Percentiles rank a stretch among this genome's conserved stretches.
phyloP scores from a whole-genome alignment of 169 alveolate species.

The Cryptosporidium ryanae region DNA sequence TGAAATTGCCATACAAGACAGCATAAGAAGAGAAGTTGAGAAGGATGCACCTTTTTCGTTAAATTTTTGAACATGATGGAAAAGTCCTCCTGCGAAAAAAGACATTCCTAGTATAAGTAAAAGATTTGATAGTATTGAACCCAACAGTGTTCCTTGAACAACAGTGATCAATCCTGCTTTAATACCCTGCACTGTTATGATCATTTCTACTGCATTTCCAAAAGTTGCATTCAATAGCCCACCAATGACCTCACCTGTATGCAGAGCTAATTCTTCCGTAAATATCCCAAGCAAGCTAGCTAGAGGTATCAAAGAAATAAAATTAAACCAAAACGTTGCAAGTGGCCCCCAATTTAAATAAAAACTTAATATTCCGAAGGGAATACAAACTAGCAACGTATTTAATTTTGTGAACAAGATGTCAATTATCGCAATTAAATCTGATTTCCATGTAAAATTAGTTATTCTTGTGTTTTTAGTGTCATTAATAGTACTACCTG shows the following conservation, averaged over 20 bases:
- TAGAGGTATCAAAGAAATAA: conserved; percentile 86
- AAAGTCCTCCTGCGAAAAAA: conserved; percentile 88
- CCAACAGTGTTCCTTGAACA: conserved; percentile 89
- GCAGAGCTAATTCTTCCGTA: conserved; percentile 88
- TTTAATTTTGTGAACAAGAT: conserved; percentile 76
- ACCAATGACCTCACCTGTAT: conserved; percentile 87
- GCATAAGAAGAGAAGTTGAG: conserved; percentile 83
- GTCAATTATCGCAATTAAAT: conserved; percentile 71
- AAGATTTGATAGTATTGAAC: conserved; percentile 86
- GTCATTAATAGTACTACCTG: conserved; percentile 28
- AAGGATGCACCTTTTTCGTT: conserved; percentile 88
- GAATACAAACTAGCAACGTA: conserved; percentile 78
- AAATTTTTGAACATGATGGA: conserved; percentile 85
- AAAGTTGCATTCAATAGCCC: conserved; percentile 90
- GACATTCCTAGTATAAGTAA: conserved; percentile 88
- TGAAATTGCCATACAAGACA: conserved; percentile 84
- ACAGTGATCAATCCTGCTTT: conserved; percentile 83
- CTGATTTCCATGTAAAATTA: conserved; percentile 77
- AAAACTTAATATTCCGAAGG: conserved; percentile 81
- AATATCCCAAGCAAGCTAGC: conserved; percentile 87
- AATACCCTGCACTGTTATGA: conserved; percentile 86
- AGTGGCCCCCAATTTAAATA: conserved; percentile 77
- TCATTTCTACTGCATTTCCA: conserved; percentile 91
- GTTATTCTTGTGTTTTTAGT: conserved; percentile 56
- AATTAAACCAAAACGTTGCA: conserved; percentile 82